A percentile compares a stretch with the other conserved stretches of the same genome.
Evolutionary conservation across 2,329 filamentous ascomycete species (phyloP).

Genomic region (Sarocladium strictum): DNA sequence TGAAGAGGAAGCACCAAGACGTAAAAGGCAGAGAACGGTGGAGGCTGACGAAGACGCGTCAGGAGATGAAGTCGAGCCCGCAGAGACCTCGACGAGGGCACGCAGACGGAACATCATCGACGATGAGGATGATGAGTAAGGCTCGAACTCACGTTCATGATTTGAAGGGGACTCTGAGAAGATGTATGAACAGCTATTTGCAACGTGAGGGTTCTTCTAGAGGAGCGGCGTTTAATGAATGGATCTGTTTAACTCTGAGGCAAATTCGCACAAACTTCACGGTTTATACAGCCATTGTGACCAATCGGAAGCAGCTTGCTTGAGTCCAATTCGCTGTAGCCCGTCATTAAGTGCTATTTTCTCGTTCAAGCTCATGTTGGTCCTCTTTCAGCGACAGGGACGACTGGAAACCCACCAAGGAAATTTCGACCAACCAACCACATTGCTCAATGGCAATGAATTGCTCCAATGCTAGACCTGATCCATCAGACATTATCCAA

Average conservation of each 20-base stretch:
- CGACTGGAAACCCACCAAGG: no score
- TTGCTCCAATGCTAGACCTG: no score
- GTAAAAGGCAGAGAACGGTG: constrained; percentile 47
- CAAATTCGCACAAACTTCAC: neutral
- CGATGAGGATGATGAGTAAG: constrained; percentile 50
- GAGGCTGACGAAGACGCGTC: constrained; percentile 47
- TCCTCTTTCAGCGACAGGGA: no score
- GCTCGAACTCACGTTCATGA: constrained; percentile 3
- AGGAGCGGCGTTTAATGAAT: constrained; percentile 1
- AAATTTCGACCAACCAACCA: no score
- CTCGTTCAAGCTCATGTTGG: no score
- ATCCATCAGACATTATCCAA: no score
- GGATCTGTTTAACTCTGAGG: neutral
- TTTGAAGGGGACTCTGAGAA: neutral
- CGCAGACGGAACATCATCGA: constrained; percentile 53
- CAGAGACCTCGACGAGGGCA: constrained; percentile 35
- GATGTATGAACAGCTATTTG: constrained; percentile 4
- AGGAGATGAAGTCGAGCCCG: constrained; percentile 45
- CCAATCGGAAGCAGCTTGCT: no score
- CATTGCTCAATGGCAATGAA: no score
- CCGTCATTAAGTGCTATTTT: no score
- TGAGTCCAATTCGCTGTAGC: no score
- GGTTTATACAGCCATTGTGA: no score
- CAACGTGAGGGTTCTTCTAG: neutral
- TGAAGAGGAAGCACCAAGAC: constrained; percentile 37